Evolutionary conservation across 345 rosid species (phyloP).

Genomic region (Brassica cretica): DNA sequence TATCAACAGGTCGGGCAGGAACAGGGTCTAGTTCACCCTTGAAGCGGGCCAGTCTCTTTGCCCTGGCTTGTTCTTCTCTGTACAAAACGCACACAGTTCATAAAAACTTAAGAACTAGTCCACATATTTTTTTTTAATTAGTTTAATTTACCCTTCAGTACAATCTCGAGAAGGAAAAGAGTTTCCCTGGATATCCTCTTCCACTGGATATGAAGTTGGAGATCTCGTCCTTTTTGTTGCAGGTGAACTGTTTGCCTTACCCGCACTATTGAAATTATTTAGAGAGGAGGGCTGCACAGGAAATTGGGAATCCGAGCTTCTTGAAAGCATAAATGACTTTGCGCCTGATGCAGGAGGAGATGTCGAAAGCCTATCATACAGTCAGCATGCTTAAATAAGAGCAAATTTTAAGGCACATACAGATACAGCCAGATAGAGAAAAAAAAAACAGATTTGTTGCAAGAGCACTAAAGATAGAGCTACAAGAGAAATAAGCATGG

Average conservation of each 20-base stretch:
- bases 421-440: slow-evolving; percentile 24
- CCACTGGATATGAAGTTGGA: slow-evolving; percentile 48
- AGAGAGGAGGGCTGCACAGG: slow-evolving; percentile 42
- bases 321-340: slow-evolving; percentile 32
- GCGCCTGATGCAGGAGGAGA: slow-evolving; percentile 36
- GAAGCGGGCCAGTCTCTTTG: slow-evolving; percentile 79
- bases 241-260: slow-evolving; percentile 36
- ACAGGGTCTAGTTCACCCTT: slow-evolving; percentile 63
- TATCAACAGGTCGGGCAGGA: slow-evolving; percentile 40
- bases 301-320: slow-evolving; percentile 49
- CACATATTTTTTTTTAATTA: not conserved
- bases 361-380: slow-evolving; percentile 39
- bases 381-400: slow-evolving; percentile 21
- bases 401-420: slow-evolving; percentile 12
- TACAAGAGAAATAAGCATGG: slow-evolving; percentile 25
- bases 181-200: slow-evolving; percentile 51
- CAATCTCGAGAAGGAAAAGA: slow-evolving; percentile 47
- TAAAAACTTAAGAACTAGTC: slow-evolving; percentile 12
- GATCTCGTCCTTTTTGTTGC: slow-evolving; percentile 70
- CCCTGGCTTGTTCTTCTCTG: slow-evolving; percentile 89
- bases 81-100: slow-evolving; percentile 20
- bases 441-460: slow-evolving; percentile 6
- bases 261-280: slow-evolving; percentile 36
- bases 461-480: slow-evolving; percentile 8
- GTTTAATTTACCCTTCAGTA: slow-evolving; percentile 61